Evolutionary conservation across 495 filamentous ascomycete genomes (phyloP).

Genomic region (Aspergillus bridgeri): DNA sequence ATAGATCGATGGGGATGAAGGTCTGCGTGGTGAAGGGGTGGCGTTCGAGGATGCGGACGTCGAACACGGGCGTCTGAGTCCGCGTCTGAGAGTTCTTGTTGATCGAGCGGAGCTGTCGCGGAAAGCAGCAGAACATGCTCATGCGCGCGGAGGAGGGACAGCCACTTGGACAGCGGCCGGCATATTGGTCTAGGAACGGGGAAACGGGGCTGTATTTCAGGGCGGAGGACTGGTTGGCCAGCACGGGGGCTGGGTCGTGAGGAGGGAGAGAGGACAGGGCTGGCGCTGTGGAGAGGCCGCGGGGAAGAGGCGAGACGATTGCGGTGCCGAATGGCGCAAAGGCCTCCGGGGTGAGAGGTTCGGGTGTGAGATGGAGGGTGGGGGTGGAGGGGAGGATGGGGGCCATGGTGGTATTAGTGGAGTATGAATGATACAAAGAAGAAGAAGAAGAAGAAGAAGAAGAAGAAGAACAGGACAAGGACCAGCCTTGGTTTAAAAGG

Average conservation of each 20-base stretch:
- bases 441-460: background rate
- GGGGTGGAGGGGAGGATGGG: constrained; percentile 34
- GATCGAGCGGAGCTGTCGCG: constrained; percentile 47
- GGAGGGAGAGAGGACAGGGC: constrained; percentile 38
- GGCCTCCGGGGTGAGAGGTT: constrained; percentile 57
- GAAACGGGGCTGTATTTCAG: constrained; percentile 82
- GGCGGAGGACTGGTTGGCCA: constrained; percentile 83
- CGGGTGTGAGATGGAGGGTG: constrained; percentile 38
- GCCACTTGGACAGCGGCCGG: constrained; percentile 56
- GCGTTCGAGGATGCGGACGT: constrained; percentile 77
- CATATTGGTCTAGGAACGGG: constrained; percentile 63
- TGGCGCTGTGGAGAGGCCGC: constrained; percentile 46
- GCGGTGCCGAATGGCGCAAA: constrained; percentile 86
- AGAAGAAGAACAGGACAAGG: background rate
- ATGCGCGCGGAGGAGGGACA: constrained; percentile 58
- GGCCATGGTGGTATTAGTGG: constrained; percentile 4
- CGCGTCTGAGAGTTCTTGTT: no score
- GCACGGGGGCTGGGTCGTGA: constrained; percentile 33
- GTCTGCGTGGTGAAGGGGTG: constrained; percentile 94
- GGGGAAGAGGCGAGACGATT: constrained; percentile 64
- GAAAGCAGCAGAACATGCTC: constrained; percentile 88
- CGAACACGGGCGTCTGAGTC: constrained; percentile 45
- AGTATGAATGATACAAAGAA: background rate
- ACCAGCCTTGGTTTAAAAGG: constrained; percentile 5
- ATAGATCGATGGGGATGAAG: constrained; percentile 74